A percentile compares a stretch with the other conserved stretches of the same genome.
phyloP scores from a whole-genome alignment of 148 eudicot genomes.

The Pharnaceum exiguum region DNA sequence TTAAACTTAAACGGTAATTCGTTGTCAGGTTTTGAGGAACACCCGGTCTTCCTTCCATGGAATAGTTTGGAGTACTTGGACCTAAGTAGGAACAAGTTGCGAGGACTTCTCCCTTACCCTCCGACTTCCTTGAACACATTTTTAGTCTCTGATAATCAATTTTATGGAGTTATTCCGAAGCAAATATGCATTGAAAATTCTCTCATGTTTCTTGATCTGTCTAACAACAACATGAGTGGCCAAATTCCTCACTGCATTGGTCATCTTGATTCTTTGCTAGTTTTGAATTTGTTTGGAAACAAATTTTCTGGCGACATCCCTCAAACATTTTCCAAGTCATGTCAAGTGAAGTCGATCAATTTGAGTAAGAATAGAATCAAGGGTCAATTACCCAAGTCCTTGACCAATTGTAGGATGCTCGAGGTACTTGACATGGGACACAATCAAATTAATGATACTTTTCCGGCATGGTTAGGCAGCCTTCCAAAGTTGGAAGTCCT shows the following conservation, averaged over 20 bases:
- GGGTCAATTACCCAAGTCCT: constrained; percentile 11
- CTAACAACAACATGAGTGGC: too few relatives aligned
- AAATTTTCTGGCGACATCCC: constrained; percentile 5
- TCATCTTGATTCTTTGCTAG: background rate
- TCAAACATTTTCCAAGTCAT: background rate
- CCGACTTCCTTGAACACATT: background rate
- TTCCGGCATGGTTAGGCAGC: too few relatives aligned
- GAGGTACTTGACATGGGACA: constrained; percentile 19
- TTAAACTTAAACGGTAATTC: background rate
- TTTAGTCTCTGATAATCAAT: background rate
- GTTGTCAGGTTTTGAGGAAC: constrained; percentile 3
- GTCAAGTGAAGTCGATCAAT: background rate
- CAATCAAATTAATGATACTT: constrained; percentile 25
- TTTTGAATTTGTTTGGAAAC: constrained; percentile 1
- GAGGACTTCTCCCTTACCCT: constrained; percentile 18
- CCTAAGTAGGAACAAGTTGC: background rate
- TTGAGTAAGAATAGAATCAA: too few relatives aligned
- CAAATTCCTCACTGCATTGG: constrained; percentile 16
- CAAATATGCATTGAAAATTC: too few relatives aligned
- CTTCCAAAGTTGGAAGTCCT: too few relatives aligned
- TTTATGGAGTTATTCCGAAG: too few relatives aligned
- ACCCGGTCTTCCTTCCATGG: background rate
- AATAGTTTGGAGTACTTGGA: background rate
- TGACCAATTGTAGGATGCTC: constrained; percentile 9
- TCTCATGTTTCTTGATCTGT: too few relatives aligned